Percentiles rank a stretch among this genome's conserved stretches.
phyloP scores from a whole-genome alignment of 768 basidiomycete genomes.

The Naematelia aurantialba region DNA sequence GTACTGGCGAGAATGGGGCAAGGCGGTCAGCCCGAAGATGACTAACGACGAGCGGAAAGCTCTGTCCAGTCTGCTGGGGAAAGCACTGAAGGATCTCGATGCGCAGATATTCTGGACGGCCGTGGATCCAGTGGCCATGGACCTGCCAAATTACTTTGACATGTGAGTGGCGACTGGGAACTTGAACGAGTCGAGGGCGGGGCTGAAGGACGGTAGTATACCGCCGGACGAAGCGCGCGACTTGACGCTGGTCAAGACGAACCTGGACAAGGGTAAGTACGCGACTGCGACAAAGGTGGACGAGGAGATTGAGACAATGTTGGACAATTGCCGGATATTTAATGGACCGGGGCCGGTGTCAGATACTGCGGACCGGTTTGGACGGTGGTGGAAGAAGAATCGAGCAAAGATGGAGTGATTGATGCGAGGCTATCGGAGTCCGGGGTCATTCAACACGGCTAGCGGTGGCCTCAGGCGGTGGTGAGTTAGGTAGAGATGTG shows the following conservation, averaged over 20 bases:
- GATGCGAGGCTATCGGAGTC: no score
- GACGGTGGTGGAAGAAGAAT: constrained; percentile 38
- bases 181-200: not conserved
- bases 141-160: constrained; percentile 83
- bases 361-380: constrained; percentile 32
- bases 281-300: constrained; percentile 72
- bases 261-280: constrained; percentile 76
- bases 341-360: constrained; percentile 58
- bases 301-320: constrained; percentile 81
- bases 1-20: constrained; percentile 84
- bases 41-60: constrained; percentile 74
- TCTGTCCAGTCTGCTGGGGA: constrained; percentile 66
- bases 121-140: constrained; percentile 79
- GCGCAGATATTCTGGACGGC: constrained; percentile 59
- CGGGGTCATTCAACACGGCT: no score
- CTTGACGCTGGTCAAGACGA: constrained; percentile 71
- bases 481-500: no score
- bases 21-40: constrained; percentile 67
- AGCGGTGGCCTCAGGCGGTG: no score
- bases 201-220: no score
- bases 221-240: constrained; percentile 82
- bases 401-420: constrained; percentile 12
- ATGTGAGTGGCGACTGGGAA: constrained; percentile 49
- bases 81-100: constrained; percentile 67
- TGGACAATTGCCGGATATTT: constrained; percentile 81